Base-by-base conservation (phyloP, 176 grass and related monocot genomes). In the Carex pumila region DNA sequence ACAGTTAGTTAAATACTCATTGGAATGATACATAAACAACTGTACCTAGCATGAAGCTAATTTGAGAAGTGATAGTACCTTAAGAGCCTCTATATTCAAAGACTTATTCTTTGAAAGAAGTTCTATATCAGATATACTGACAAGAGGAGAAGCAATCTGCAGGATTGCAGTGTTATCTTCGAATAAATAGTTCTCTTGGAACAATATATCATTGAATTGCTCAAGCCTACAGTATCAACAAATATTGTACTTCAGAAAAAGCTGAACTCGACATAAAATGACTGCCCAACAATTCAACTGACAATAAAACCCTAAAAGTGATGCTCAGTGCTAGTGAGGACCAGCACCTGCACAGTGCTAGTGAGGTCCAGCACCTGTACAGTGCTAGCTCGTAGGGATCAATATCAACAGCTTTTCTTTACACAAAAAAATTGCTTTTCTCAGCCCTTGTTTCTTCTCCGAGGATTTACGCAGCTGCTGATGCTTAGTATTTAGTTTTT, bases 181-280 rank as follows among this genome's bases (percentile, higher is more conserved):
- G 19, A 89, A 85, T 87, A 91, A 79, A 83, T 67, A 14, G 61
- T 98, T 98, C 76, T 95, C 92, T 94, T 98, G 92, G 84, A 91
- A 88, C 77, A 98, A 91, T 52, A 98, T 61, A 83, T 93, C 95
- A 86, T 95, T 98, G 82, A 98, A 95, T 61, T 95, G 95, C 86
- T 98, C 95, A 55, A 98, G 91, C 83, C 95, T 98, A 83, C 87
- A 79, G 37, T 61, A 79, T 49, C 69, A 29, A 68, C 29, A 12
- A 14, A 82, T 75, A 92, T 41, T 53, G 57, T 65, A 62, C 52
- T 85, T 86, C 59, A 65, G 34, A 90, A 49, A n/a, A 37, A 61
- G 41, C 12, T 56, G 19, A 80, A 82, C 7, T 73, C 45, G 5
- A 12, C 43, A 73, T 25, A n/a, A 73, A 21, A 9, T 49, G 43